Percentiles rank a stretch among this genome's conserved stretches.
Evolutionary conservation across 495 filamentous ascomycete species (phyloP).

Genomic region (Neurospora hispaniola): DNA sequence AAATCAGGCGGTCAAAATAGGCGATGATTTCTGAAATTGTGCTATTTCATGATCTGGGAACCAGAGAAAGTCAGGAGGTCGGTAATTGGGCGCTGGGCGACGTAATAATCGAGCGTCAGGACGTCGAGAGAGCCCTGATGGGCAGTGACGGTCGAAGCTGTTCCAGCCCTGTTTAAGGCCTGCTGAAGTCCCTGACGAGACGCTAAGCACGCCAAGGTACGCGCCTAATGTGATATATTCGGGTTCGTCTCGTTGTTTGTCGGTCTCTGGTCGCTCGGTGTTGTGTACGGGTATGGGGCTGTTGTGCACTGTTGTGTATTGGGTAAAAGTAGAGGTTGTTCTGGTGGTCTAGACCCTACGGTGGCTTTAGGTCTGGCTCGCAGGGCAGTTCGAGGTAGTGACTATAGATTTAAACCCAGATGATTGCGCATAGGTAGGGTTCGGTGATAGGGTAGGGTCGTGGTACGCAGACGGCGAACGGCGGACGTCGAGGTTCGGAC

Average conservation of each 20-base stretch:
- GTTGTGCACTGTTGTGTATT: neutral
- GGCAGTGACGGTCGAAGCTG: neutral
- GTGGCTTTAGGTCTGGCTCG: neutral
- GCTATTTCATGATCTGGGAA: neutral
- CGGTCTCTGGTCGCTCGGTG: neutral
- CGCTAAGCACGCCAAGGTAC: neutral
- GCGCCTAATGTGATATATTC: neutral
- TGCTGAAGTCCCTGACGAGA: neutral
- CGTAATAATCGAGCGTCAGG: neutral
- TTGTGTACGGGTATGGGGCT: neutral
- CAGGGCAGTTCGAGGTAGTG: neutral
- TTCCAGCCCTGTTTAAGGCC: neutral
- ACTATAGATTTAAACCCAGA: neutral
- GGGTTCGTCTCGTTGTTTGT: neutral
- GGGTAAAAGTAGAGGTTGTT: neutral
- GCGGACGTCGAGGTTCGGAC: neutral
- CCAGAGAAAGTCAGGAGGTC: neutral
- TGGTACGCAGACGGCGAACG: neutral
- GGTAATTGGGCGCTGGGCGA: neutral
- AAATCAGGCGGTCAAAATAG: neutral
- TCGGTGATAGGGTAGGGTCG: neutral
- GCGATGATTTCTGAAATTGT: neutral
- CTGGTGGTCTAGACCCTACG: neutral
- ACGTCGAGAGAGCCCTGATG: neutral
- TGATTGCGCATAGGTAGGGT: neutral